Conservation (phyloP, 108 stramenopile species). For the Chaetoceros muelleri region DNA sequence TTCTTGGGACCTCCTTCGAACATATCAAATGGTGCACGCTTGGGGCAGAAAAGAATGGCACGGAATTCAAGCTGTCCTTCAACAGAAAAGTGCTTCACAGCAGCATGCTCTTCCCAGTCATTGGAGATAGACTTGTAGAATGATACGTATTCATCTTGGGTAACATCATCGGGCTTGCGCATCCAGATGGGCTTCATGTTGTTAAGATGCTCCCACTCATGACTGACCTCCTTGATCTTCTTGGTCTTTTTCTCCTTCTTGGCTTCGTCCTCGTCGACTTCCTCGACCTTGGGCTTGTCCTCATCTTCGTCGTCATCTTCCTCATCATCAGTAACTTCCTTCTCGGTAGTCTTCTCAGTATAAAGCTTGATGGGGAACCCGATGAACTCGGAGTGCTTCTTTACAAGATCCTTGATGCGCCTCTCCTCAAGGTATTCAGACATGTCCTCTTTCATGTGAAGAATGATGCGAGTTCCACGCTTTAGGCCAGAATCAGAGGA, state of each 20-base stretch:
- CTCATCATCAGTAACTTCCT: constrained; percentile 99
- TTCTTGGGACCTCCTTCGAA: constrained; percentile 99
- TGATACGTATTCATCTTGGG: constrained; percentile 97
- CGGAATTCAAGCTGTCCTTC: constrained; percentile 99
- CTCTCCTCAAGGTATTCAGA: constrained; percentile 98
- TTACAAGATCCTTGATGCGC: constrained; percentile 97
- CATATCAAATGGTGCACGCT: constrained; percentile 99
- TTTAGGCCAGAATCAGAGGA: constrained; percentile 67
- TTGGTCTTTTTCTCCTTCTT: constrained; percentile 98
- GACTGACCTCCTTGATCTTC: constrained; percentile 99
- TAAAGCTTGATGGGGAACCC: constrained; percentile 99
- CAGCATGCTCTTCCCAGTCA: constrained; percentile 99
- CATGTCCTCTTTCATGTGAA: constrained; percentile 99
- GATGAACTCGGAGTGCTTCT: constrained; percentile 99
- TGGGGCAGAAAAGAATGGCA: constrained; percentile 97
- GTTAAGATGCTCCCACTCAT: constrained; percentile 99
- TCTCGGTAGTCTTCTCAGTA: constrained; percentile 99
- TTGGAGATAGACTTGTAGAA: constrained; percentile 99
- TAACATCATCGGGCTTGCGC: constrained; percentile 99
- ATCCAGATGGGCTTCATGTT: constrained; percentile 99
- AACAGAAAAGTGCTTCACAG: constrained; percentile 99
- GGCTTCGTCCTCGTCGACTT: constrained; percentile 91
- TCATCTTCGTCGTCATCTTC: constrained; percentile 80
- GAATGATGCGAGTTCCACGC: constrained; percentile 97
- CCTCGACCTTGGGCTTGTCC: constrained; percentile 94